A percentile compares a stretch with the other conserved stretches of the same genome.
phyloP scores from a whole-genome alignment of 305 asterid species.

The Fraxinus platypoda region DNA sequence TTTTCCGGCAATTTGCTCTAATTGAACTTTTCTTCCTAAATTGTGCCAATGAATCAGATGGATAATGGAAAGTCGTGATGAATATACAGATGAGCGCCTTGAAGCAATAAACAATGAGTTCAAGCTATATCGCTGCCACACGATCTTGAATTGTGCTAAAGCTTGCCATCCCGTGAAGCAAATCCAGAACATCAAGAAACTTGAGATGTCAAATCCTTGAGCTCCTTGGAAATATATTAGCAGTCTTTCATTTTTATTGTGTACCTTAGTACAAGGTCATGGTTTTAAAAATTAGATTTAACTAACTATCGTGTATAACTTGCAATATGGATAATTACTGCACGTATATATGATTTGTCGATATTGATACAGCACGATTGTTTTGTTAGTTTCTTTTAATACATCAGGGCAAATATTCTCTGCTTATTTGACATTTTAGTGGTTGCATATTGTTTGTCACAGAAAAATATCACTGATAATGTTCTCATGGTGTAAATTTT shows the following conservation, averaged over 20 bases:
- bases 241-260: constrained; percentile 13
- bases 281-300: not conserved
- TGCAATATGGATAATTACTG: not conserved
- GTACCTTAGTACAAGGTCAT: not conserved
- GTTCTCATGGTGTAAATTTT: too few relatives aligned
- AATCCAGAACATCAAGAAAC: constrained; percentile 88
- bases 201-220: constrained; percentile 49
- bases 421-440: not conserved
- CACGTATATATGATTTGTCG: not conserved
- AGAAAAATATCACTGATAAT: too few relatives aligned
- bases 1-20: too few relatives aligned
- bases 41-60: too few relatives aligned
- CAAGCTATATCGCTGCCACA: too few relatives aligned
- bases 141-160: constrained; percentile 87
- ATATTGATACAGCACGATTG: too few relatives aligned
- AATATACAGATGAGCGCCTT: too few relatives aligned
- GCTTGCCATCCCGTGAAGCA: constrained; percentile 95
- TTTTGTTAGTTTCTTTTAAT: not conserved
- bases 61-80: too few relatives aligned
- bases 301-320: not conserved
- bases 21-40: too few relatives aligned
- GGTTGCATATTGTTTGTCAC: too few relatives aligned
- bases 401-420: too few relatives aligned
- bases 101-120: too few relatives aligned
- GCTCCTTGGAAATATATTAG: not conserved